A percentile compares a stretch with the other conserved stretches of the same genome.
phyloP scores from a whole-genome alignment of 768 basidiomycete species.

The Ramaria sp. region DNA sequence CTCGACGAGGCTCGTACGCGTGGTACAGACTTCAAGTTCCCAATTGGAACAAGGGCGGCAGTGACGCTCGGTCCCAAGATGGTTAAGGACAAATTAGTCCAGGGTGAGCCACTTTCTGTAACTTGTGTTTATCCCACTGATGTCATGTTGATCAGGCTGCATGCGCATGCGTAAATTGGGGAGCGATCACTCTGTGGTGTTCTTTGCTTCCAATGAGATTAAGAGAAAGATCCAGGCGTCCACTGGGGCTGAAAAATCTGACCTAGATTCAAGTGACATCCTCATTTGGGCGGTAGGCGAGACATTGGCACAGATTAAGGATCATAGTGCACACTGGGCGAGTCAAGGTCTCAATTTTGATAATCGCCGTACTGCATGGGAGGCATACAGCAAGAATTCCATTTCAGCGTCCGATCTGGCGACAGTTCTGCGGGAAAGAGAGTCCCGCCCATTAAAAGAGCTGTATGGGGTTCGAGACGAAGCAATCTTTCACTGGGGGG shows the following conservation, averaged over 20 bases:
- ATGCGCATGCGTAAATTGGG: slow-evolving; percentile 45
- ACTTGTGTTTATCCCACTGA: not conserved
- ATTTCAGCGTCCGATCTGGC: not conserved
- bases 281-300: slow-evolving; percentile 34
- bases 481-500: not conserved
- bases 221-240: slow-evolving; percentile 25
- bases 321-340: slow-evolving; percentile 30
- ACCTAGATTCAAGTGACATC: slow-evolving; percentile 21
- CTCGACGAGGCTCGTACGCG: slow-evolving; percentile 43
- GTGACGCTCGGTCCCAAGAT: slow-evolving; percentile 41
- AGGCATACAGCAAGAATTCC: not conserved
- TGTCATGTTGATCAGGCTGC: slow-evolving; percentile 25
- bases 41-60: slow-evolving; percentile 28
- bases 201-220: slow-evolving; percentile 34
- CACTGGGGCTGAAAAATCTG: slow-evolving; percentile 9
- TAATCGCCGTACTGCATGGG: slow-evolving; percentile 7
- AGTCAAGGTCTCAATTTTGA: slow-evolving; percentile 20
- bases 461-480: slow-evolving; percentile 6
- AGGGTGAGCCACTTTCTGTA: slow-evolving; percentile 25
- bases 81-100: slow-evolving; percentile 40
- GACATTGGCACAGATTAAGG: slow-evolving; percentile 33
- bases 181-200: slow-evolving; percentile 34
- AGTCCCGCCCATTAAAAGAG: slow-evolving; percentile 1
- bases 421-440: not conserved
- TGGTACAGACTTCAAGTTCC: slow-evolving; percentile 44